Evolutionary conservation across 2,329 filamentous ascomycete species (phyloP), one percentile per base, ranked within the genome.

Genomic region (Microthyrium microscopicum): DNA sequence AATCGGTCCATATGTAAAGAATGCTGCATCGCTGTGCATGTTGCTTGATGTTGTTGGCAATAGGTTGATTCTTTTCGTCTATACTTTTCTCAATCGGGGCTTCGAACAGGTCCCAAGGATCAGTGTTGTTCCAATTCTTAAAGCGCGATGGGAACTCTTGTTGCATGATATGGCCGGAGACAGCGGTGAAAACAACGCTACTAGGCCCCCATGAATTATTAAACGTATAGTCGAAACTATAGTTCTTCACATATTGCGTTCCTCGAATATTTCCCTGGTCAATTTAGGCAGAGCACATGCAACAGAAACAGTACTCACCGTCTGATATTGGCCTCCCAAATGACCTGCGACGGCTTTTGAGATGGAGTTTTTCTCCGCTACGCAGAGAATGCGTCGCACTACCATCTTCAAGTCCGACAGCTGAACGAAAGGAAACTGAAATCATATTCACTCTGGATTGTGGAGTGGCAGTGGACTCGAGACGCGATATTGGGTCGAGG

Each of bases 1-100:
- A 95, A 65, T 98, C 89, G 1, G 89, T 98, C 89, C 89, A 98
- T 45, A 98, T 94, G 54, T 91, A 87, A 20, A 98, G 64, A 9
- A 76, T 72, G 35, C 66, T 69, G n/a, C 74, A 67, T 49, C 69
- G 68, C 39, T 68, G 68, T 13, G 89, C 87, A 53, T 92, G 77
- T 2, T 68, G 60, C 44, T 77, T 70, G 46, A 98, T 89, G 49
- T 98, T 98, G 20, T 74, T 66, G 7, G 85, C 84, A 41, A 98
- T 77, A 1, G 66, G 60, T 46, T 75, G 75, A 49, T 85, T 91
- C 47, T 36, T 26, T 20, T 76, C 62, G 35, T 73, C 67, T 34
- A 93, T 68, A 33, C 60, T 66, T 8, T 70, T 76, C 26, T 70
- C 53, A 6, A 94, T 76, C 1, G 73, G 77, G 3, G 84, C 85